Evolutionary conservation across 2,329 filamentous ascomycete species (phyloP).

Genomic region (Claviceps purpurea): DNA sequence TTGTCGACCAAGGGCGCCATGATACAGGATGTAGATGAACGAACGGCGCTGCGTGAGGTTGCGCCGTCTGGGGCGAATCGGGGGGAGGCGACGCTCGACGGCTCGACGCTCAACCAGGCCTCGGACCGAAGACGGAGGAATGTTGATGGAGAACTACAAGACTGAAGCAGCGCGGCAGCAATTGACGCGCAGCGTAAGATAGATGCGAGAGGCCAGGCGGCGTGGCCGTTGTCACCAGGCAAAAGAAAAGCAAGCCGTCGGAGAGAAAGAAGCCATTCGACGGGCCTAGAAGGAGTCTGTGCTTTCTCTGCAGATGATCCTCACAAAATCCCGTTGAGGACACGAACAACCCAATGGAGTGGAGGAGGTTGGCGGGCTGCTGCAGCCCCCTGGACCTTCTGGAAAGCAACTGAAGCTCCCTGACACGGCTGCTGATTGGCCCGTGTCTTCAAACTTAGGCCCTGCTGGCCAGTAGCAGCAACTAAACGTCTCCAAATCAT

Average conservation of each 20-base stretch:
- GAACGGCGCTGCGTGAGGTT: background rate
- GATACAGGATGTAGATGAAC: slow-evolving; percentile 10
- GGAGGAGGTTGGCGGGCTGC: too few relatives aligned
- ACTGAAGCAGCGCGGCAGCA: background rate
- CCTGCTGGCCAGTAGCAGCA: background rate
- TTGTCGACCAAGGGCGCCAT: slow-evolving; percentile 84
- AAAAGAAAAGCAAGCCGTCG: background rate
- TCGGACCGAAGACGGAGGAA: background rate
- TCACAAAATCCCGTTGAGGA: too few relatives aligned
- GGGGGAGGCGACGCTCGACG: slow-evolving; percentile 1
- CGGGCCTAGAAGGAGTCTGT: background rate
- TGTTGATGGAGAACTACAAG: background rate
- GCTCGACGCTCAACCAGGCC: background rate
- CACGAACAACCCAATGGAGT: too few relatives aligned
- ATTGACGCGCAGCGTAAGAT: background rate
- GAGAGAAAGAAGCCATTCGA: background rate
- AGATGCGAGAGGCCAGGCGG: background rate
- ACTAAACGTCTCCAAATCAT: too few relatives aligned
- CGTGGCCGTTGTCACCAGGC: slow-evolving; percentile 3
- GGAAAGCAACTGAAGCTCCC: background rate
- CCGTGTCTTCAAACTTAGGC: too few relatives aligned
- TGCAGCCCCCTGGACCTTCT: background rate
- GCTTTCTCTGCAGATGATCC: background rate
- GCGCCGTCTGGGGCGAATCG: slow-evolving; percentile 1
- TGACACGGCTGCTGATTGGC: background rate